Evolutionary conservation across 2,329 filamentous ascomycete genomes (phyloP).

Genomic region (Clarireedia homoeocarpa): DNA sequence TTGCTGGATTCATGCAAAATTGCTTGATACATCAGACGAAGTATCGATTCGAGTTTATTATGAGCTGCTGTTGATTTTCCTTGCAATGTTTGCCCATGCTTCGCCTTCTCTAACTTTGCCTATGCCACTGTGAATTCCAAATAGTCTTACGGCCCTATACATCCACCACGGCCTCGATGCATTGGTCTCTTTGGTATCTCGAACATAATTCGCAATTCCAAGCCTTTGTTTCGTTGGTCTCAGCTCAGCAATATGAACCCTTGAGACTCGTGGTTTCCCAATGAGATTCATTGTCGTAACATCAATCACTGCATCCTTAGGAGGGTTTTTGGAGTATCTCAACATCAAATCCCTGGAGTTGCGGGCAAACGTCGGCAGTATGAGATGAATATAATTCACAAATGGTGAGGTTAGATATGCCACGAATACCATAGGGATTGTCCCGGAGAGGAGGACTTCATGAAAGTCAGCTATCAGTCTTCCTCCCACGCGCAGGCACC

Average conservation of each 20-base stretch:
- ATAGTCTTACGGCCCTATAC: conserved; percentile 20
- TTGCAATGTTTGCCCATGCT: conserved; percentile 26
- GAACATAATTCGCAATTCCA: conserved; percentile 26
- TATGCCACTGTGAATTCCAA: conserved; percentile 24
- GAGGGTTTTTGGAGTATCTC: conserved; percentile 42
- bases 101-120: conserved; percentile 18
- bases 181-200: conserved; percentile 22
- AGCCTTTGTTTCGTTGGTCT: conserved; percentile 21
- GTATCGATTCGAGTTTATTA: no score
- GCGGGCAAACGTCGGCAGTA: conserved; percentile 58
- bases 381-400: conserved; percentile 64
- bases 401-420: conserved; percentile 60
- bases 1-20: no score
- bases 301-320: conserved; percentile 33
- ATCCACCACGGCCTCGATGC: conserved; percentile 25
- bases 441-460: conserved; percentile 49
- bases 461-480: conserved; percentile 3
- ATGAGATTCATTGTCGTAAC: conserved; percentile 34
- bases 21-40: no score
- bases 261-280: conserved; percentile 30
- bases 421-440: conserved; percentile 58
- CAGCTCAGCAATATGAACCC: conserved; percentile 23
- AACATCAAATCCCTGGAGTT: conserved; percentile 48
- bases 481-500: no score
- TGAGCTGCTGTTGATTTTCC: not conserved